phyloP scores from a whole-genome alignment of 2,329 filamentous ascomycete genomes.

The Ilyonectria robusta region DNA sequence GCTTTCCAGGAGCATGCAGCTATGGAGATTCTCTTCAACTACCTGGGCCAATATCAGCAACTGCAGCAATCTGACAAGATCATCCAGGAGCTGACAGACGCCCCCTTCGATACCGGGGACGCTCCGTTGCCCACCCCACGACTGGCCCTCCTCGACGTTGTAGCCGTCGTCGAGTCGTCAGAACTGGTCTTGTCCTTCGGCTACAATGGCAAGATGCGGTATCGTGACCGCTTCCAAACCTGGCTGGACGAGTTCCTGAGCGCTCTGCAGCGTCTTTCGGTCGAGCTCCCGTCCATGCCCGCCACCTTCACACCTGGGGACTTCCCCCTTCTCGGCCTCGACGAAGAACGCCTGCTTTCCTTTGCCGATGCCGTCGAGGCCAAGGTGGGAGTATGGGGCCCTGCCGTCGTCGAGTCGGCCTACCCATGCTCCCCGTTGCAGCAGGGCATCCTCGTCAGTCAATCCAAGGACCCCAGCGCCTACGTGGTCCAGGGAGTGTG shows the following conservation, averaged over 20 bases:
- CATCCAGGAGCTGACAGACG: background rate
- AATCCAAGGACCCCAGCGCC: slow-evolving; percentile 5
- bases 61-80: slow-evolving; percentile 1
- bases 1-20: slow-evolving; percentile 7
- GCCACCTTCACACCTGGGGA: background rate
- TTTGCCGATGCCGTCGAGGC: background rate
- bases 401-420: background rate
- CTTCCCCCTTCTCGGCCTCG: background rate
- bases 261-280: background rate
- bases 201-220: background rate
- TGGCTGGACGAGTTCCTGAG: background rate
- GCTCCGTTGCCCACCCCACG: background rate
- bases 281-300: background rate
- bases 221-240: background rate
- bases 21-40: slow-evolving; percentile 38
- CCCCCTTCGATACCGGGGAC: background rate
- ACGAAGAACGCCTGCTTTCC: background rate
- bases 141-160: slow-evolving; percentile 4
- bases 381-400: background rate
- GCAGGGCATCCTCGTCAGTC: slow-evolving; percentile 19
- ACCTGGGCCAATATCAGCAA: slow-evolving; percentile 37
- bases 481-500: background rate
- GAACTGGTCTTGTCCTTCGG: background rate
- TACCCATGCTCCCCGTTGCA: slow-evolving; percentile 24
- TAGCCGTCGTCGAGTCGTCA: background rate